Evolutionary conservation across 495 filamentous ascomycete species (phyloP).

Genomic region (Acidomyces sp.): DNA sequence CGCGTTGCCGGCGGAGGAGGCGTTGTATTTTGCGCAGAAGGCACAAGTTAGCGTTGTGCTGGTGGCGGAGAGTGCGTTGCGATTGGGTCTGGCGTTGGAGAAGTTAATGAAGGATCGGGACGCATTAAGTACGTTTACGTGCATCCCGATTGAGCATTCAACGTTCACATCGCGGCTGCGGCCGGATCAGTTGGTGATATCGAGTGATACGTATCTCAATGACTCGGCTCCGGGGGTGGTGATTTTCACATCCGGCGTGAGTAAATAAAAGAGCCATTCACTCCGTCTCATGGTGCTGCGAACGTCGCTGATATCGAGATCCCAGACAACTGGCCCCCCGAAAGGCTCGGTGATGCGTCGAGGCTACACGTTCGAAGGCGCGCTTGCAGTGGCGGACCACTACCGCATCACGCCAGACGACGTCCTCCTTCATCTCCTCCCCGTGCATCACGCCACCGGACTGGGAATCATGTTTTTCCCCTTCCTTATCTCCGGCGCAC

Average conservation of each 20-base stretch:
- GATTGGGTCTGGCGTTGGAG: constrained; percentile 22
- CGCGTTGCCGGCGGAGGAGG: constrained; percentile 32
- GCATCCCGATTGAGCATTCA: constrained; percentile 20
- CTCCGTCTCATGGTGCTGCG: too few relatives aligned
- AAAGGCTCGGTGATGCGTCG: constrained; percentile 31
- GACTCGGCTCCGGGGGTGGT: constrained; percentile 27
- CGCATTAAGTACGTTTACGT: constrained; percentile 12
- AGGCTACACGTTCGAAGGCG: constrained; percentile 24
- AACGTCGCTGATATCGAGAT: neutral
- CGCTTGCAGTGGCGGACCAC: constrained; percentile 27
- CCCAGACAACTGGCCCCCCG: constrained; percentile 28
- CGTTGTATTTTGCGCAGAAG: constrained; percentile 33
- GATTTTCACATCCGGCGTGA: constrained; percentile 34
- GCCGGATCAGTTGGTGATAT: constrained; percentile 21
- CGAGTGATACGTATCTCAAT: constrained; percentile 24
- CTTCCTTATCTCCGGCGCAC: constrained; percentile 31
- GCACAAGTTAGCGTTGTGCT: constrained; percentile 22
- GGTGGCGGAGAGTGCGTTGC: constrained; percentile 14
- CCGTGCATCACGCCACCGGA: constrained; percentile 39
- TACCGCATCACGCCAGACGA: constrained; percentile 24
- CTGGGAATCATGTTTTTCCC: constrained; percentile 37
- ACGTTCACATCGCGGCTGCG: constrained; percentile 14
- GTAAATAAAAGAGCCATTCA: too few relatives aligned
- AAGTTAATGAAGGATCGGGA: constrained; percentile 8
- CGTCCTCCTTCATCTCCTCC: constrained; percentile 31